Evolutionary conservation across 2,329 filamentous ascomycete species (phyloP), one percentile per base, ranked within the genome.

Genomic region (Epichloe glyceriae): DNA sequence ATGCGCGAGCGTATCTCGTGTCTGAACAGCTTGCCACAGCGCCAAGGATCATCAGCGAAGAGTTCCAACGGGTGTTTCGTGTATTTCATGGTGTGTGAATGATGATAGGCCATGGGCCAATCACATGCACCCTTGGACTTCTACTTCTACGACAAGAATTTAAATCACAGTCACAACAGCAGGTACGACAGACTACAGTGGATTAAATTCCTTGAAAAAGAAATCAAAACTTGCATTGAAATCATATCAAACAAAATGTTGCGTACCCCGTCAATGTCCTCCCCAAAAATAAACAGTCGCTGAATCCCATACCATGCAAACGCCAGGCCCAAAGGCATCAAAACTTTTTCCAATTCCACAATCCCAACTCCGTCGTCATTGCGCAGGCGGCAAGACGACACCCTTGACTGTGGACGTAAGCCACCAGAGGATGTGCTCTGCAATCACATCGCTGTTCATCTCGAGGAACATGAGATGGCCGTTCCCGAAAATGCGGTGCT

Each of bases 401-500:
- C 38, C 34, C 8, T 20, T 12, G 6, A 41, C 26, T 10, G 19
- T 14, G 3, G 14, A 2, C 11, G 7, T 4, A 4, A 70, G 2
- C 35, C 35, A 38, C 35, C 35, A 38, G 1, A 38, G 4, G 15
- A 38, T 38, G 7, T 1, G 15, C 5, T n/a, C 35, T 38, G 70
- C 71, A 49, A 78, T 65, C 0, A 65, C 57, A 34, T 68, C 54
- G 52, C 70, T 78, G 56, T 80, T 79, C 56, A 64, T 68, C 63
- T 79, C 76, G 35, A 79, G 57, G 44, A 76, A 76, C 63, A 74
- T 67, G 52, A 80, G 68, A 56, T 79, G 77, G 0, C 74, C 76
- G 52, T 82, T 81, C 0, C 78, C 78, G 20, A 62, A 58, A 1
- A 80, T 70, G 0, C 67, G 68, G 1, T 64, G 51, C 0, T 72